These are phyloP conservation scores for Colletotrichum sp. DNA, from an alignment of 2,329 filamentous ascomycete species.

Conservation along the genomic window DNA sequence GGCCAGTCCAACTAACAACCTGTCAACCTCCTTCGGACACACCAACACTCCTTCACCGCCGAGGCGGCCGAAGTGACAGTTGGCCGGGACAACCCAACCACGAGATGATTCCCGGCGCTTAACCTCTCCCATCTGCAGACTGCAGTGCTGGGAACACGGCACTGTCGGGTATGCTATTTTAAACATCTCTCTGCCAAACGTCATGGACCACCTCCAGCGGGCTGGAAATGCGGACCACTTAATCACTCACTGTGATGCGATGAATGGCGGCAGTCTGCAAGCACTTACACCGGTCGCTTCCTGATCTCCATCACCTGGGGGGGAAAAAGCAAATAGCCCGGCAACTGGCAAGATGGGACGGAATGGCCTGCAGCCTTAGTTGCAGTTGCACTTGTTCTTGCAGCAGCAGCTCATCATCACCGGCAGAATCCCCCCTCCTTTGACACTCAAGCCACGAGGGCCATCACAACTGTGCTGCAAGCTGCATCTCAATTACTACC, in stretches of 20 bases:
- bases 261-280: conserved; percentile 13
- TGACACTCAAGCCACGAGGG: conserved; percentile 6
- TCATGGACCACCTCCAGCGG: background rate
- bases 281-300: conserved; percentile 5
- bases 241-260: background rate
- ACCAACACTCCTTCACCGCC: background rate
- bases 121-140: background rate
- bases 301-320: background rate
- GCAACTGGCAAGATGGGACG: conserved; percentile 4
- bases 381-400: background rate
- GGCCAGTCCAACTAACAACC: background rate
- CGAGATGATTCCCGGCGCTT: background rate
- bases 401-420: background rate
- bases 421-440: background rate
- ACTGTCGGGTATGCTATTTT: conserved; percentile 14
- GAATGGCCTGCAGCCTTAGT: background rate
- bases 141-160: background rate
- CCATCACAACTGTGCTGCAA: background rate
- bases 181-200: background rate
- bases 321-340: background rate
- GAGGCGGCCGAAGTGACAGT: background rate
- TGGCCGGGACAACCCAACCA: background rate
- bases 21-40: background rate
- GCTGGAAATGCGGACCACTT: background rate
- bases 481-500: background rate